phyloP scores from a whole-genome alignment of 768 basidiomycete genomes.

The Rhizopogon roseolus region DNA sequence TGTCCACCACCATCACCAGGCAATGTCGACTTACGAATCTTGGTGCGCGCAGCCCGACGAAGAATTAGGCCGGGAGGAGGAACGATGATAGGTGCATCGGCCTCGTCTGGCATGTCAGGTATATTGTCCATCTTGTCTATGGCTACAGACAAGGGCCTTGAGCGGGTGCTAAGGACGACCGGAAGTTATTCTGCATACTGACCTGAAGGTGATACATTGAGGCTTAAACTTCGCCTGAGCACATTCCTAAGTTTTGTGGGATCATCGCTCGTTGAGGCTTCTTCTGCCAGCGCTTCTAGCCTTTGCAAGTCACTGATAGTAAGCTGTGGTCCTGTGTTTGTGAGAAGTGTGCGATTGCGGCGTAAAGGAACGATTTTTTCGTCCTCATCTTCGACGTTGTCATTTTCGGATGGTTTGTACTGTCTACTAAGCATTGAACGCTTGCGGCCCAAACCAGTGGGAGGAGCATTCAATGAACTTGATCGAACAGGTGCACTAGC shows the following conservation, averaged over 20 bases:
- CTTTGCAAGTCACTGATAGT: slow-evolving; percentile 93
- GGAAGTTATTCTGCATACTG: slow-evolving; percentile 29
- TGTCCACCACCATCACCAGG: slow-evolving; percentile 78
- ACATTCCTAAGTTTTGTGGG: slow-evolving; percentile 74
- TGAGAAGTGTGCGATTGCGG: slow-evolving; percentile 62
- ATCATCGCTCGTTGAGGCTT: slow-evolving; percentile 80
- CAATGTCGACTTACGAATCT: slow-evolving; percentile 83
- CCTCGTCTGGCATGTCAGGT: slow-evolving; percentile 68
- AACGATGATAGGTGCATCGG: slow-evolving; percentile 82
- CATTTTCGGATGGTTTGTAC: slow-evolving; percentile 78
- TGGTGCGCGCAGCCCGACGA: slow-evolving; percentile 88
- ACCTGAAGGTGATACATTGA: slow-evolving; percentile 85
- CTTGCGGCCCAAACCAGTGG: slow-evolving; percentile 67
- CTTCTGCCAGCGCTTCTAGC: slow-evolving; percentile 89
- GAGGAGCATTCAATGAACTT: slow-evolving; percentile 33
- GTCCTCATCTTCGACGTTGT: slow-evolving; percentile 68
- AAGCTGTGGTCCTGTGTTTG: slow-evolving; percentile 73
- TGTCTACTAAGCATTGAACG: slow-evolving; percentile 93
- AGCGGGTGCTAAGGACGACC: slow-evolving; percentile 13
- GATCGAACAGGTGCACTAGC: slow-evolving; percentile 32
- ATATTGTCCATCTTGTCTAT: slow-evolving; percentile 66
- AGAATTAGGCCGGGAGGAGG: slow-evolving; percentile 87
- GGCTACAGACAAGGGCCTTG: slow-evolving; percentile 34
- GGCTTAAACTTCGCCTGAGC: slow-evolving; percentile 80
- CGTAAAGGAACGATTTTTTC: slow-evolving; percentile 67